Conservation (phyloP, 202 grass and related monocot species). For the Dendrocalamus latiflorus region DNA sequence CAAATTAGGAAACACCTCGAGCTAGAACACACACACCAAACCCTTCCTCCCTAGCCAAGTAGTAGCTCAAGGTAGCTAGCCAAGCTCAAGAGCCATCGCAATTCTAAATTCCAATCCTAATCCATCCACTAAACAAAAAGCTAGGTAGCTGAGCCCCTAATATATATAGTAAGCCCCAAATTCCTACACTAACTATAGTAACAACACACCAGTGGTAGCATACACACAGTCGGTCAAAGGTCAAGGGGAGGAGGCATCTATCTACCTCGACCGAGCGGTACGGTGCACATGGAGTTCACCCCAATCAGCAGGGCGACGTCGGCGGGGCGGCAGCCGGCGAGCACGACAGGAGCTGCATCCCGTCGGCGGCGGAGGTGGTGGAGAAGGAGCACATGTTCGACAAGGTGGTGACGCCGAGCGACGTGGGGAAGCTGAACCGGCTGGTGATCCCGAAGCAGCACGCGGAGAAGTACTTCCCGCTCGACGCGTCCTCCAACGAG, state of each 20-base stretch:
- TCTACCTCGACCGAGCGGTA: background rate
- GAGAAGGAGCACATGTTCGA: constrained; percentile 99
- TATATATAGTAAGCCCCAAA: constrained; percentile 25
- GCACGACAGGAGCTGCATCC: constrained; percentile 2
- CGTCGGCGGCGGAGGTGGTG: constrained; percentile 22
- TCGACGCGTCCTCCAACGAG: constrained; percentile 70
- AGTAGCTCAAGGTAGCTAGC: background rate
- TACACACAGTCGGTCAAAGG: constrained; percentile 29
- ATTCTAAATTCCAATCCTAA: constrained; percentile 32
- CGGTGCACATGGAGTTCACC: constrained; percentile 45
- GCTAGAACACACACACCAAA: background rate
- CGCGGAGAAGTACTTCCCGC: constrained; percentile 95
- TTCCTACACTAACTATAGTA: constrained; percentile 30
- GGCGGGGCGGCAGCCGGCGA: background rate
- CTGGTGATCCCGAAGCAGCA: constrained; percentile 98
- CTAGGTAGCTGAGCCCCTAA: background rate
- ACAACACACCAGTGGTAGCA: background rate
- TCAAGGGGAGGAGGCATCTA: background rate
- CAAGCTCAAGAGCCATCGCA: background rate
- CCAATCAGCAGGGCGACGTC: constrained; percentile 11
- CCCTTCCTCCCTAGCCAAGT: background rate
- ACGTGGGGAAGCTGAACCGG: constrained; percentile 99
- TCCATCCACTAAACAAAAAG: background rate
- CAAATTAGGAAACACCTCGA: no score
- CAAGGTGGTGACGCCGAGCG: constrained; percentile 96